Evolutionary conservation across 805 yeast species (phyloP), one percentile per base, ranked within the genome.

Genomic region (Blastobotrys mokoenaii): DNA sequence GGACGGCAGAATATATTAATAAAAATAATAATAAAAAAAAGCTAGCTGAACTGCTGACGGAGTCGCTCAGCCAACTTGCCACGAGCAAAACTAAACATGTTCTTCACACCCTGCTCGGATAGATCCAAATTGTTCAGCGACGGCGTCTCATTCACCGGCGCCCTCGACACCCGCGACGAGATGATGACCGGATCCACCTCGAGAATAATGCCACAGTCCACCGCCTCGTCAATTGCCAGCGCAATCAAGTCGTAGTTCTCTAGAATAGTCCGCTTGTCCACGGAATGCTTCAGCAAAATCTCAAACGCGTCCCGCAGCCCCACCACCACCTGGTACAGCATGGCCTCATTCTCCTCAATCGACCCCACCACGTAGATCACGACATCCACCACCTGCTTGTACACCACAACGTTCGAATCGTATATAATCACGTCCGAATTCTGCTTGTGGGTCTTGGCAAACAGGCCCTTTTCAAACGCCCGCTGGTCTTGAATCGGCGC

Each of bases 161-260:
- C 80, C 48, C 79, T 77, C n/a, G 97, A 84, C 20, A 89, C 96
- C 66, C 98, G 77, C 12, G 94, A 77, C 2, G 90, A 89, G 55
- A 93, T 84, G 36, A 85, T 79, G 31, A 82, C 77, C 3, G 95
- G 80, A 58, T 93, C 97, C 22, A 88, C 82, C 64, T 93, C 97
- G 54, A 93, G 73, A 46, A 93, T 79, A 51, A 93, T 79, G 35
- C 97, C 98, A 61, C 89, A 95, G 61, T 93, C 98, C 41, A 93
- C 72, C 8, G 94, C 75, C 66, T 93, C 97, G 64, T 93, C 98
- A 38, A 89, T 76, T 3, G 94, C 85, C 62, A 93, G 73, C 38
- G 86, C 72, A 33, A 88, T 82, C 71, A 85, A 72, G 65, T 93
- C 98, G 61, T 82, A 93, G 61, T 82, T 77, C 52, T 85, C 95